Evolutionary conservation across 2,329 filamentous ascomycete genomes (phyloP), one percentile per base, ranked within the genome.

Genomic region (Diaporthe nobilis): DNA sequence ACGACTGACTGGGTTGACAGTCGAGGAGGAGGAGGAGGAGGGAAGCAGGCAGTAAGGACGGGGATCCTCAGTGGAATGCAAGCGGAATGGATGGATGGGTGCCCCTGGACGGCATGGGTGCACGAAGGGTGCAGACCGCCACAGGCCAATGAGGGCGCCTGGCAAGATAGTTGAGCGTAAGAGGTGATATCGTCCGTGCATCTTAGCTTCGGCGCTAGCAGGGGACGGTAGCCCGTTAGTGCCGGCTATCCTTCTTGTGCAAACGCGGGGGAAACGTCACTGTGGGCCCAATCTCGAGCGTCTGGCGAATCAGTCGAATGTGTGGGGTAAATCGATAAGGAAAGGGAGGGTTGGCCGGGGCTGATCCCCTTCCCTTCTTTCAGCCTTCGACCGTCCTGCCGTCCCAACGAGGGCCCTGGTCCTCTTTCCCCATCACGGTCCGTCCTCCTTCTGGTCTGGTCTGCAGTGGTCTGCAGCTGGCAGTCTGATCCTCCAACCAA

Each of bases 261-360:
- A 70, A 70, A 70, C 65, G 67, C 71, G 73, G 73, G 71, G 73
- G 70, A 75, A 71, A 71, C 58, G 71, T 71, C 67, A 71, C 25
- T 49, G 67, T 44, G 65, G 65, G 57, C 34, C 73, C 60, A 34
- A 70, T 49, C 44, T 55, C n/a, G 8, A 25, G 34, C 57, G 71
- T 10, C 49, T 57, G 58, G 31, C 73, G 47, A 75, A 75, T 75
- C 73, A 75, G 67, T 51, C 28, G 15, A 25, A 39, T 65, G 47
- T 75, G 73, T 71, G 73, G 73, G 73, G 73, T 75, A 72, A 75
- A 72, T 72, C 73, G 67, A 63, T 75, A 74, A 71, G 72, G 57
- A 31, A 47, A 60, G 63, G 67, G 37, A 55, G 72, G 25, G 44
- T 28, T 31, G 28, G 44, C 42, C 9, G 22, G 42, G 42, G 63